A percentile compares a stretch with the other conserved stretches of the same genome.
These are phyloP conservation scores for Neurospora intermedia DNA, from an alignment of 495 filamentous ascomycete genomes.

Conservation along the genomic window DNA sequence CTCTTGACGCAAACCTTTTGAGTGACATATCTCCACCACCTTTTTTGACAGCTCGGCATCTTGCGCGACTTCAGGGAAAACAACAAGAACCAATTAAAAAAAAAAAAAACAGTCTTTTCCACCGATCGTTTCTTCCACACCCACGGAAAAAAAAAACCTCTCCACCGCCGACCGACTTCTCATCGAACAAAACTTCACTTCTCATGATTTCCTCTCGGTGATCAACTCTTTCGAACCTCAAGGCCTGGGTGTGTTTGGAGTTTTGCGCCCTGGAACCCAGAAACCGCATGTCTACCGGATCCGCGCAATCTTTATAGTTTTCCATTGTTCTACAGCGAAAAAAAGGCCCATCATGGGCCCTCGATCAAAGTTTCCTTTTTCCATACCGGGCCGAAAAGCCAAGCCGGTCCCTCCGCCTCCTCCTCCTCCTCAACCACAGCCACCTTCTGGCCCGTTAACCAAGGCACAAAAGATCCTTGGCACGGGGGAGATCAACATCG, in stretches of 20 bases:
- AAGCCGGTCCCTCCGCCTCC: constrained; percentile 17
- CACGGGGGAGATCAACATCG: constrained; percentile 22
- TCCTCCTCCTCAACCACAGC: neutral
- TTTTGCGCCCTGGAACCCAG: neutral
- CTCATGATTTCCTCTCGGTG: constrained; percentile 9
- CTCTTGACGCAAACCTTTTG: neutral
- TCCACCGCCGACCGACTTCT: neutral
- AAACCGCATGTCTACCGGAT: neutral
- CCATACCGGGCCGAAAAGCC: constrained; percentile 38
- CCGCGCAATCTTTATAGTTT: neutral
- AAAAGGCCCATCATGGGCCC: constrained; percentile 29
- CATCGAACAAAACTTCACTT: neutral
- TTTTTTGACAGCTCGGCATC: neutral
- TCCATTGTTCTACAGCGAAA: constrained; percentile 1
- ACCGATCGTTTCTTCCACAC: neutral
- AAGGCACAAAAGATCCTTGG: constrained; percentile 39
- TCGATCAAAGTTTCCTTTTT: constrained; percentile 43
- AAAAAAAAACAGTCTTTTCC: neutral
- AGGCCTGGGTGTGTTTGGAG: constrained; percentile 1
- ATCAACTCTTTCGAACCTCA: constrained; percentile 4
- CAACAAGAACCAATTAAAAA: neutral
- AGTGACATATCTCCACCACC: neutral
- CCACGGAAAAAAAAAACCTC: neutral
- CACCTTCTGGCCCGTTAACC: constrained; percentile 14
- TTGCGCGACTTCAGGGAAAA: no score